These are phyloP conservation scores for Candida silvicultrix DNA, from an alignment of 805 yeast species.

Conservation along the genomic window DNA sequence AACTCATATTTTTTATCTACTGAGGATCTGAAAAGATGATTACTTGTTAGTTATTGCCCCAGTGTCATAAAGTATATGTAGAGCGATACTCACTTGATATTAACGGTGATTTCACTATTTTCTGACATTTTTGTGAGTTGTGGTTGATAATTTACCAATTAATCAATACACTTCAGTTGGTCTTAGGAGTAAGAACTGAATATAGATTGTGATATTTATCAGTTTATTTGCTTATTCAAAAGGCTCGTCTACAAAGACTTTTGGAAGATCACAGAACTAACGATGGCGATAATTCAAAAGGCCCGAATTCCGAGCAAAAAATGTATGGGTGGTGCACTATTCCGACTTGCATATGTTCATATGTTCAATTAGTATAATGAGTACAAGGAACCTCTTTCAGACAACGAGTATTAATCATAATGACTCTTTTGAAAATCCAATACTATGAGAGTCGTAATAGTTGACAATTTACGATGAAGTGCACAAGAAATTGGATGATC, in stretches of 20 bases:
- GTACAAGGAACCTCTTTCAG: too few relatives aligned
- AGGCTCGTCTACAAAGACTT: background rate
- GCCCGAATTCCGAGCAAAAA: background rate
- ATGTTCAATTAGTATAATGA: too few relatives aligned
- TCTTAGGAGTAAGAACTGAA: too few relatives aligned
- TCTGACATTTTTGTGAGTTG: slow-evolving; percentile 1
- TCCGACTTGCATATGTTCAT: too few relatives aligned
- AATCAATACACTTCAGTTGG: too few relatives aligned
- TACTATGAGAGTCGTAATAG: too few relatives aligned
- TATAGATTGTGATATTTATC: background rate
- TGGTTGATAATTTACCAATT: too few relatives aligned
- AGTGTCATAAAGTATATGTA: background rate
- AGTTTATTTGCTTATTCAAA: background rate
- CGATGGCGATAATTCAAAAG: background rate
- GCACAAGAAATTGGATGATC: too few relatives aligned
- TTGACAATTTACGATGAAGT: too few relatives aligned
- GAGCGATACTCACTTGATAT: background rate
- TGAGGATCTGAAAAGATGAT: slow-evolving; percentile 25
- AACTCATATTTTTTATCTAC: slow-evolving; percentile 80
- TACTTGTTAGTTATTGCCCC: slow-evolving; percentile 1
- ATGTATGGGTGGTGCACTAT: background rate
- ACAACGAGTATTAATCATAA: too few relatives aligned
- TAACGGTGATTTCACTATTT: background rate
- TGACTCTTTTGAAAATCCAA: too few relatives aligned
- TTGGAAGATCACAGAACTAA: background rate